Base-by-base conservation (phyloP, 2,329 filamentous ascomycete species). In the Venturia effusa region DNA sequence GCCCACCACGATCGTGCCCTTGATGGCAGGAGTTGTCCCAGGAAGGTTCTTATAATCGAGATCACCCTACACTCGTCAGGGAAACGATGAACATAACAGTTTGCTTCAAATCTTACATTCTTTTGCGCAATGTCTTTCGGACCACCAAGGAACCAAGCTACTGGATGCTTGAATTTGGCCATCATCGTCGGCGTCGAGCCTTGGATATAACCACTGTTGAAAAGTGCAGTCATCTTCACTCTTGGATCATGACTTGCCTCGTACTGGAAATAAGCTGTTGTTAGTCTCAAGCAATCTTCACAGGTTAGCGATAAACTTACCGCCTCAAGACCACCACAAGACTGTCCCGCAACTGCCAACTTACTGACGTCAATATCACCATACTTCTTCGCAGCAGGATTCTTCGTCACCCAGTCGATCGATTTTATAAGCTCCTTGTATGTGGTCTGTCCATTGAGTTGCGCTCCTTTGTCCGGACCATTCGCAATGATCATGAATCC, bases 311-410 rank as follows among this genome's bases (percentile, higher is more conserved):
- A 4, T 10, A 27, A 17, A 34, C 39, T 27, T 24, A 65, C 65
- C 19, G 64, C 59, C 45, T 65, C 64, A 19, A 64, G 39, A 5
- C 64, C 64, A 37, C 64, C 64, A 34, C 64, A 65, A 8, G 63
- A 59, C n/a, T 65, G 64, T 24, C 64, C 64, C n/a, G 61, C 64
- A 2, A 59, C 61, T 30, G 61, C 61, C 5, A 65, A 7, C 19
- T 48, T 45, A 10, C 27, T 64, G 19, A 30, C 34, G 41, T 65
- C 64, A n/a, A 65, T 24, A 19, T 64, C 59, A 24, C 51, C 64
- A 37, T 61, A 64, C 40, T 41, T 57, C 61, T 63, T 54, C 41
- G 48, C 61, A 22, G 43, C 61, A n/a, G 43, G 27, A 17, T 27
- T 40, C 24, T 2, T 63, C 61, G 41, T 48, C 37, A 62, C 41